Evolutionary conservation across 2,329 filamentous ascomycete species (phyloP), one percentile per base, ranked within the genome.

Genomic region (Xylaria hypoxylon): DNA sequence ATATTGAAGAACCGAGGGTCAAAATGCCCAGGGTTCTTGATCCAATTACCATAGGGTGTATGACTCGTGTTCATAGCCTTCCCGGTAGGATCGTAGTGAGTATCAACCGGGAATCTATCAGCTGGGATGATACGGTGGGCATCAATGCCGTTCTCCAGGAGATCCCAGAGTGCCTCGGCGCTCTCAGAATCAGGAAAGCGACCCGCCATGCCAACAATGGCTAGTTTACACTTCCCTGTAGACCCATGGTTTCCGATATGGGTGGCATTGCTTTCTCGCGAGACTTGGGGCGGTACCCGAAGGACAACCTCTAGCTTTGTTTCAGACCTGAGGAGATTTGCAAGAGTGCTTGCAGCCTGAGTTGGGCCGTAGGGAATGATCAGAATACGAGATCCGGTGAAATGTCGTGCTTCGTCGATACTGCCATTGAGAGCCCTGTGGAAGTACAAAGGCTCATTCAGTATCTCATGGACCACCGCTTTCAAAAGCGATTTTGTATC

Each of bases 1-100:
- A 95, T 94, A 79, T 93, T 93, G 86, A 95, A 95, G 80, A 95
- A 94, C 0, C 90, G 85, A n/a, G 91, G 89, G 73, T 95, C 92
- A 74, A 95, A 95, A 53, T 91, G 83, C 62, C 91, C 91, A 0
- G 92, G 91, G 68, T 93, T 86, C 68, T 93, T 88, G 70, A 93
- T 85, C 81, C 82, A 94, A 80, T 90, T 92, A 17, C 92, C 92
- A 72, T 89, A 93, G 2, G 89, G 90, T 1, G 91, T 93, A 78
- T 92, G 89, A 60, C 88, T 91, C 64, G 91, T 93, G 80, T 94
- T 94, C 77, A 89, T 89, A 35, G 82, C 85, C 78, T 93, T 93
- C 24, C 91, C 90, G 5, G 88, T 89, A 5, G 89, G 86, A 73
- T 94, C 91, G 68, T 85, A 87, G 74, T 94, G 91, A 22, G 87